These are phyloP conservation scores for Sutorius australiensis DNA, from an alignment of 768 basidiomycete species.

Conservation along the genomic window DNA sequence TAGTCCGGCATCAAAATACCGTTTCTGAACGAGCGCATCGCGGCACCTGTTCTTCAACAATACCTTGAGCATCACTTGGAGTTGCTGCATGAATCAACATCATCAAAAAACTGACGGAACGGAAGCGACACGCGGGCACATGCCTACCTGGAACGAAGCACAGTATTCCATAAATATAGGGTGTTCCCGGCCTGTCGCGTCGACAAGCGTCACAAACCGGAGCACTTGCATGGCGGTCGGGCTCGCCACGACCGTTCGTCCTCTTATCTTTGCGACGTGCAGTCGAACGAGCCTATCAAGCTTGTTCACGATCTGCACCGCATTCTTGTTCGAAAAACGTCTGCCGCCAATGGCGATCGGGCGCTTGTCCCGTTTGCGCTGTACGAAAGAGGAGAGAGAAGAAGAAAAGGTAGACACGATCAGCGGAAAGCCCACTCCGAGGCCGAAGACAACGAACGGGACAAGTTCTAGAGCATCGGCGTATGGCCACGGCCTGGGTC, in stretches of 20 bases:
- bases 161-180: slow-evolving; percentile 25
- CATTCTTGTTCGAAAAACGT: slow-evolving; percentile 11
- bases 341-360: not conserved
- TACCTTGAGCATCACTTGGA: slow-evolving; percentile 17
- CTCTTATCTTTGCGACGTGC: slow-evolving; percentile 14
- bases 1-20: slow-evolving; percentile 20
- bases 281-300: slow-evolving; percentile 22
- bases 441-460: slow-evolving; percentile 8
- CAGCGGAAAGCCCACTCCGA: not conserved
- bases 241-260: slow-evolving; percentile 5
- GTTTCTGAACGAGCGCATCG: slow-evolving; percentile 21
- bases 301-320: slow-evolving; percentile 14
- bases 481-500: not conserved
- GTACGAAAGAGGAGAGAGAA: not conserved
- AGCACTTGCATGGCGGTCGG: slow-evolving; percentile 22
- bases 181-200: slow-evolving; percentile 26
- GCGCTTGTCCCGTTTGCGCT: slow-evolving; percentile 24
- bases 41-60: slow-evolving; percentile 14
- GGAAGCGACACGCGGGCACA: not conserved
- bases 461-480: slow-evolving; percentile 9
- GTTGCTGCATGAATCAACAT: slow-evolving; percentile 15
- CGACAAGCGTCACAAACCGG: slow-evolving; percentile 22
- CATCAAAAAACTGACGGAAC: not conserved
- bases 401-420: not conserved
- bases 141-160: slow-evolving; percentile 22